Percentiles rank a stretch among this genome's conserved stretches.
These are phyloP conservation scores for Crithidia expoeki DNA, from an alignment of 208 protist genomes.

Conservation along the genomic window DNA sequence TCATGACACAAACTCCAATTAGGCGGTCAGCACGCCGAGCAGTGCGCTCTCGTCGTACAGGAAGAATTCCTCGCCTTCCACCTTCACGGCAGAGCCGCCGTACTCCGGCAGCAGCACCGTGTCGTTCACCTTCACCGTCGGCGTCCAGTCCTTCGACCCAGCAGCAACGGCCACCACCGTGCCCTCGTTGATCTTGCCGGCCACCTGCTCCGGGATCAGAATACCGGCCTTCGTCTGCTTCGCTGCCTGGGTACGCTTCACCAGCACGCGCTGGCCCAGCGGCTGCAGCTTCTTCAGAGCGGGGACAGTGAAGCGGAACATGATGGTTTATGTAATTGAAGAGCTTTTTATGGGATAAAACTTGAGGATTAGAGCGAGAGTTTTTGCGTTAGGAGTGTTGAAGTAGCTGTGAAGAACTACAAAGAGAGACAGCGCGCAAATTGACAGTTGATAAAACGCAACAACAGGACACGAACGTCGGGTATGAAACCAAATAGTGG, in stretches of 20 bases:
- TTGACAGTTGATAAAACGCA: too few species aligned
- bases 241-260: slow-evolving; percentile 85
- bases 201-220: slow-evolving; percentile 93
- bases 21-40: slow-evolving; percentile 83
- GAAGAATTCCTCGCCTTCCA: slow-evolving; percentile 93
- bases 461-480: too few species aligned
- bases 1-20: slow-evolving; percentile 15
- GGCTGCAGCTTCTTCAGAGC: slow-evolving; percentile 90
- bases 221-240: slow-evolving; percentile 94
- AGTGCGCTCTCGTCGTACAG: slow-evolving; percentile 90
- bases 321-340: slow-evolving; percentile 24
- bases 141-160: slow-evolving; percentile 90
- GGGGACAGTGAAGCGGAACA: slow-evolving; percentile 81
- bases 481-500: too few species aligned
- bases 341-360: too few species aligned
- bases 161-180: slow-evolving; percentile 89
- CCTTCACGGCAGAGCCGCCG: slow-evolving; percentile 86
- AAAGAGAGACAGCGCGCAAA: too few species aligned
- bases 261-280: slow-evolving; percentile 89
- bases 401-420: too few species aligned
- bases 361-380: not conserved
- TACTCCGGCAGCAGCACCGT: slow-evolving; percentile 92
- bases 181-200: slow-evolving; percentile 93
- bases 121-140: slow-evolving; percentile 90
- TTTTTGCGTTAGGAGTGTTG: not conserved